A percentile compares a stretch with the other conserved stretches of the same genome.
Evolutionary conservation across 2,329 filamentous ascomycete species (phyloP).

Genomic region (Periconia digitata): DNA sequence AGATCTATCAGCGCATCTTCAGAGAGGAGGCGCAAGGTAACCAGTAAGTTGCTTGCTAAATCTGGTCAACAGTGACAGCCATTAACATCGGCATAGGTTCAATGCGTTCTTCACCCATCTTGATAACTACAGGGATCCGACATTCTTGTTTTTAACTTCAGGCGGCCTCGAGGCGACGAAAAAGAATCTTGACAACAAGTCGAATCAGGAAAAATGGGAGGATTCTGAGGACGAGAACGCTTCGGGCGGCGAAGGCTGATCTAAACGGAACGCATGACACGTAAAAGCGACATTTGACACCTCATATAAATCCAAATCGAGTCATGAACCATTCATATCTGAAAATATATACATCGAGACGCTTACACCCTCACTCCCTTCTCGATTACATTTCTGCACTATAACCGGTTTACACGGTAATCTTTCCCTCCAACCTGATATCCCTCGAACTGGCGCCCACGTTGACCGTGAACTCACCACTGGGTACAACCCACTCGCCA

Average conservation of each 20-base stretch:
- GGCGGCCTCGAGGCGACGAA: slow-evolving; percentile 50
- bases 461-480: slow-evolving; percentile 33
- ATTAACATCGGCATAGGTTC: slow-evolving; percentile 39
- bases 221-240: slow-evolving; percentile 41
- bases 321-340: background rate
- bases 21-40: slow-evolving; percentile 84
- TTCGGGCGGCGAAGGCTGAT: slow-evolving; percentile 37
- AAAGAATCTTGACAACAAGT: slow-evolving; percentile 36
- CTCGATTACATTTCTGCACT: too few species aligned
- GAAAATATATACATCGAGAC: background rate
- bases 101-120: slow-evolving; percentile 54
- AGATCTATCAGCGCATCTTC: slow-evolving; percentile 93
- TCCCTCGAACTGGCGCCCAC: slow-evolving; percentile 42
- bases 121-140: slow-evolving; percentile 53
- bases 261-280: background rate
- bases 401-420: slow-evolving; percentile 35
- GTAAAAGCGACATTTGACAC: background rate
- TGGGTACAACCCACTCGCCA: slow-evolving; percentile 38
- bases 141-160: slow-evolving; percentile 54
- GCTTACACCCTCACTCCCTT: too few species aligned
- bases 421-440: slow-evolving; percentile 35
- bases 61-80: background rate
- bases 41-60: slow-evolving; percentile 63
- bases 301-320: background rate
- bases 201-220: slow-evolving; percentile 26